Evolutionary conservation across 345 rosid species (phyloP), one percentile per base, ranked within the genome.

Genomic region (Pseudoturritis turrita): DNA sequence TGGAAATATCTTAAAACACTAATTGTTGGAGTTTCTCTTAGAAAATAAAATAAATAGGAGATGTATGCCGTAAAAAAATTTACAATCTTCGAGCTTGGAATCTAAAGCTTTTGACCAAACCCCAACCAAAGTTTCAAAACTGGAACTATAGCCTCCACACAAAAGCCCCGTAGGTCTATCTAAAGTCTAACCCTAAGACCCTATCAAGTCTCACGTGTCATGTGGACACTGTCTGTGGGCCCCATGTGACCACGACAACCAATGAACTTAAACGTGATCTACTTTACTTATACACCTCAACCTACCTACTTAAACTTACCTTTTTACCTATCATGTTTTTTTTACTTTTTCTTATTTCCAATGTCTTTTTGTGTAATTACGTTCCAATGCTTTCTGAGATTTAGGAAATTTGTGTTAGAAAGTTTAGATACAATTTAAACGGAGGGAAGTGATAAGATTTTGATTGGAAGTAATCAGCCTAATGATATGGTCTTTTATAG

Each of bases 251-350:
- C 51, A 68, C 62, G 72, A 54, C 53, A 54, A 53, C 72, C 62
- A 53, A 53, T 68, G 53, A 50, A 39, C 71, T 23, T n/a, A 26
- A 66, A 66, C 71, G 71, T 66, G 61, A 39, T 39, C 51, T 66
- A 51, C 71, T 41, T 52, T 66, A 46, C 44, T 60, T 40, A 40
- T 7, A 23, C 56, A 28, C 15, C 53, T 23, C 49, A 26, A 44
- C 11, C 35, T 8, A 49, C 22, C 47, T 23, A 18, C 43, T 10
- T n/a, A 7, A 50, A 4, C 36, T 36, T 23, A 12, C 29, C 35
- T 33, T 50, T 19, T 50, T 33, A 49, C 59, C 44, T 19, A 28
- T 45, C 19, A 59, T 22, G 21, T 44, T 60, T 22, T 23, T 17
- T 45, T 18, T 17, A 33, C 36, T 33, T 33, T 3, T 45, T 8